Evolutionary conservation across 2,329 filamentous ascomycete species (phyloP), one percentile per base, ranked within the genome.

Genomic region (Ilyonectria robusta): DNA sequence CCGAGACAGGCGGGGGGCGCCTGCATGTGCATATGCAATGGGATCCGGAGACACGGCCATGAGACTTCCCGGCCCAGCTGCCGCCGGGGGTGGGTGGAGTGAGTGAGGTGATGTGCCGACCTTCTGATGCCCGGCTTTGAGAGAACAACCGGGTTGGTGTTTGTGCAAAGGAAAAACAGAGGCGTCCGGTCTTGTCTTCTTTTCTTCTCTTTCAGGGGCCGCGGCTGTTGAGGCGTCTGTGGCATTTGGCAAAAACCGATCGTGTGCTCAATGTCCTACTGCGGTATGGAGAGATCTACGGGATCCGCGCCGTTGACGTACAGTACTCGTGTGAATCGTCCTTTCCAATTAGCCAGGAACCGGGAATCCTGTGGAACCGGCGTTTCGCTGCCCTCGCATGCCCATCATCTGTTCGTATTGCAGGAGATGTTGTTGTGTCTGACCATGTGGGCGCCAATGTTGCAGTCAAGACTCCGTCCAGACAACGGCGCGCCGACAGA

Each of bases 21-120:
- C 65, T 71, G 72, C 72, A 74, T 72, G 70, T 69, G 62, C 31
- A 8, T 46, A n/a, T 42, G 48, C 48, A 51, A 51, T 51, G n/a
- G 46, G 46, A 23, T 48, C 46, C 40, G 40, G 40, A 42, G 40
- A 46, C 44, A 46, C 19, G n/a, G 44, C 44, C n/a, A 46, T 46
- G 44, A 21, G 44, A 23, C 19, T 21, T 46, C 19, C 19, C 44
- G 19, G 21, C 19, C 9, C 44, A 46, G n/a, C 19, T 46, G 58
- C 58, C 58, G 47, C 47, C 44, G 44, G 47, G 23, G 23, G 35
- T 42, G 58, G 48, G 13, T 53, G 58, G 35, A 37, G 35, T n/a
- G 42, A 19, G n/a, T 40, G 46, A 50, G 37, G 37, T n/a, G 8
- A 42, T 50, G n/a, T 50, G 56, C 56, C 31, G 56, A 47, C 40